phyloP scores from a whole-genome alignment of 257 asterid species.

The Capsicum pubescens region DNA sequence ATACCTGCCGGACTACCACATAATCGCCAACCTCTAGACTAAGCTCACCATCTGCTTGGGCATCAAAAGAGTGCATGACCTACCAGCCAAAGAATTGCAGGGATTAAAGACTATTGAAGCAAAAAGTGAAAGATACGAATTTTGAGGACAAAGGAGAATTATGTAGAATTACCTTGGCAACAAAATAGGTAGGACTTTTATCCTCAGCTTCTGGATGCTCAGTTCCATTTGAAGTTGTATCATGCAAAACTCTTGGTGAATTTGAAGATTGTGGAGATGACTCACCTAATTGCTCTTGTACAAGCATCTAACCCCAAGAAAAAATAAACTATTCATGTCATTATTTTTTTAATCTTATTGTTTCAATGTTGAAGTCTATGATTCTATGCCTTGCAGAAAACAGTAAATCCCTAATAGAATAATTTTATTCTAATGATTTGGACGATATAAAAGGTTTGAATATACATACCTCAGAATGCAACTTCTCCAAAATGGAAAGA shows the following conservation, averaged over 20 bases:
- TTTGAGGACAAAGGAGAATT: slow-evolving; percentile 4
- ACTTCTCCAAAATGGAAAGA: slow-evolving; percentile 80
- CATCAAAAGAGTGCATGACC: slow-evolving; percentile 91
- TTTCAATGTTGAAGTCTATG: not conserved
- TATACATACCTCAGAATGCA: slow-evolving; percentile 72
- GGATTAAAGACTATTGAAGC: not conserved
- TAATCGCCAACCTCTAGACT: slow-evolving; percentile 69
- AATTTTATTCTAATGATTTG: slow-evolving; percentile 6
- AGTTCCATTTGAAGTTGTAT: slow-evolving; percentile 45
- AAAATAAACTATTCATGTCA: slow-evolving; percentile 21
- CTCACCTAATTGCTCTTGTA: slow-evolving; percentile 67
- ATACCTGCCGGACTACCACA: slow-evolving; percentile 89
- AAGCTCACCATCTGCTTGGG: slow-evolving; percentile 86
- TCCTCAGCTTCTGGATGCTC: slow-evolving; percentile 42
- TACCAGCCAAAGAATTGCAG: slow-evolving; percentile 33
- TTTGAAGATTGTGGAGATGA: slow-evolving; percentile 48
- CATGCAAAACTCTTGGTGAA: slow-evolving; percentile 46
- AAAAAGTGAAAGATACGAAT: not conserved
- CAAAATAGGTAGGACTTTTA: slow-evolving; percentile 49
- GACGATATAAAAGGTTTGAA: slow-evolving; percentile 24
- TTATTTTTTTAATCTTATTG: not conserved
- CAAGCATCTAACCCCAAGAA: slow-evolving; percentile 58
- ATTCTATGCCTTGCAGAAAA: not conserved
- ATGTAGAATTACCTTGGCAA: slow-evolving; percentile 62
- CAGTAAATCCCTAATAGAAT: not conserved